Evolutionary conservation across 441 rosid genomes (phyloP).

Genomic region (Croton setiger): DNA sequence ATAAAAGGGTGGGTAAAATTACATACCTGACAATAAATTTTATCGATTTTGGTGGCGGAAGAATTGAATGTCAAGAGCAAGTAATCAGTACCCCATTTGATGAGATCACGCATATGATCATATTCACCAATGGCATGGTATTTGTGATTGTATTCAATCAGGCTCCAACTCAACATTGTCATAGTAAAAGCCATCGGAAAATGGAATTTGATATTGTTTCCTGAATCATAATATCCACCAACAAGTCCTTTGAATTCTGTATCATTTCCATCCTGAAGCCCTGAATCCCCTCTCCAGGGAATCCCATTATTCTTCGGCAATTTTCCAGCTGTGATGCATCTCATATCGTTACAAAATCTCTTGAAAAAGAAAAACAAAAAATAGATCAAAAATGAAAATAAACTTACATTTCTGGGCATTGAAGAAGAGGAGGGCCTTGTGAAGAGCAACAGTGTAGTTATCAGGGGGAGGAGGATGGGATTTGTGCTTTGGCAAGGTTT

Average conservation of each 20-base stretch:
- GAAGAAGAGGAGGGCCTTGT: constrained; percentile 75
- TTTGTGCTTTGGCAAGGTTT: constrained; percentile 53
- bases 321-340: constrained; percentile 68
- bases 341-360: not conserved
- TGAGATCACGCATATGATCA: constrained; percentile 58
- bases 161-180: constrained; percentile 94
- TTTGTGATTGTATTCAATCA: constrained; percentile 71
- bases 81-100: constrained; percentile 86
- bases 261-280: constrained; percentile 51
- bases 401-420: constrained; percentile 84
- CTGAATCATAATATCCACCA: constrained; percentile 86
- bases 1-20: too few relatives aligned
- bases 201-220: constrained; percentile 69
- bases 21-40: constrained; percentile 53
- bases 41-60: constrained; percentile 52
- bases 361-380: too few relatives aligned
- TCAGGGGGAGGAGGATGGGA: constrained; percentile 55
- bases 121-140: constrained; percentile 56
- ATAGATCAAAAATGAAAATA: too few relatives aligned
- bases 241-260: constrained; percentile 50
- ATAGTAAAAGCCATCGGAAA: constrained; percentile 86
- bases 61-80: constrained; percentile 74
- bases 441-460: constrained; percentile 72
- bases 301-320: constrained; percentile 60
- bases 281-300: constrained; percentile 74